Evolutionary conservation across 148 eudicot genomes (phyloP).

Genomic region (Rhododendron williamsianum): DNA sequence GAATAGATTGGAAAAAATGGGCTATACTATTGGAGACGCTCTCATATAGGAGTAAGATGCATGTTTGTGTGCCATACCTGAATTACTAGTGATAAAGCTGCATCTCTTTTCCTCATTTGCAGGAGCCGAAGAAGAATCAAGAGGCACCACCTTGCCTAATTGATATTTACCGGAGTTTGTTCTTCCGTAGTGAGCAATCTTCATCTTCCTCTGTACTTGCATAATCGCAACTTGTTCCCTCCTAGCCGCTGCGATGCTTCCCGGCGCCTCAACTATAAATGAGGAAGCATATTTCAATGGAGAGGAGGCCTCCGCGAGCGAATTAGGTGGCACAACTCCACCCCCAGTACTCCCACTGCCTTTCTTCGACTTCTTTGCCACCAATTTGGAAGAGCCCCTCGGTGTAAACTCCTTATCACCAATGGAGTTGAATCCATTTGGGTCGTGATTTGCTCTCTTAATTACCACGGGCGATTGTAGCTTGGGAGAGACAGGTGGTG

Average conservation of each 20-base stretch:
- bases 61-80: constrained; percentile 33
- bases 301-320: background rate
- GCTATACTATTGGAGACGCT: no score
- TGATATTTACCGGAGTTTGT: constrained; percentile 30
- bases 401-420: constrained; percentile 17
- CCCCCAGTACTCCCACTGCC: background rate
- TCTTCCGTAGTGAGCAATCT: constrained; percentile 67
- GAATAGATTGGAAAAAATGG: background rate
- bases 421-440: constrained; percentile 24
- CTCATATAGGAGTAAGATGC: no score
- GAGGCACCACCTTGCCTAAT: constrained; percentile 14
- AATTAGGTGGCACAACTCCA: background rate
- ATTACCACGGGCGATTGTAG: constrained; percentile 22
- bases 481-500: constrained; percentile 43
- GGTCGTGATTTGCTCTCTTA: constrained; percentile 18
- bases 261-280: constrained; percentile 38
- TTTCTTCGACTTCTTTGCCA: constrained; percentile 25
- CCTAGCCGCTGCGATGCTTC: constrained; percentile 60
- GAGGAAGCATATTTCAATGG: constrained; percentile 17
- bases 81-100: constrained; percentile 54
- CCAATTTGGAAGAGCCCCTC: background rate
- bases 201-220: constrained; percentile 62
- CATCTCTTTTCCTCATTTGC: constrained; percentile 40
- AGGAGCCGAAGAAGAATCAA: constrained; percentile 11
- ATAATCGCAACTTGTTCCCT: constrained; percentile 49